Evolutionary conservation across 176 grass and related monocot genomes (phyloP), one percentile per base, ranked within the genome.

Genomic region (Juncus inflexus): DNA sequence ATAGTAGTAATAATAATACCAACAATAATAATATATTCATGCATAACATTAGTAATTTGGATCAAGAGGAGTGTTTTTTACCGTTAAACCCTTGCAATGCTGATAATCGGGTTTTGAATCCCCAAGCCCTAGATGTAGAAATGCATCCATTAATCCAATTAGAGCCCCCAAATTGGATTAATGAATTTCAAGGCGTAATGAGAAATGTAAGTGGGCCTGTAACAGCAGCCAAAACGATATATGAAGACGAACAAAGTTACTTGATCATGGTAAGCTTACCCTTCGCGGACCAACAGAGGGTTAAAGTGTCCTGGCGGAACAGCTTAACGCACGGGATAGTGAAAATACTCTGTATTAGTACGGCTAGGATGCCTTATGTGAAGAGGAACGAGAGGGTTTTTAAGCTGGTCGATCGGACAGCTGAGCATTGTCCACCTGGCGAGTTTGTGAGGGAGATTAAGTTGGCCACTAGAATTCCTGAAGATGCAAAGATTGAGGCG

Each of bases 261-360:
- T 59, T 99, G 9, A 83, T 99, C 66, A 82, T 84, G 75, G 78
- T 99, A 11, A 99, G 88, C 69, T 78, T 99, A 43, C 85, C 94
- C 3, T 92, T 92, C 73, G 88, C 84, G 37, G 88, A 92, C 79
- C 94, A 92, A 75, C 88, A 86, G 56, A 83, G 78, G 72, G 94
- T 99, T 50, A 99, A 99, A 40, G 88, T 99, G 64, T 92, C 94
- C 1, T 99, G 94, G 94, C 91, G 86, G 78, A 99, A 99, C 72
- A 84, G 9, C 19, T 64, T 82, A 15, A 89, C 86, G 57, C 85
- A 82, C 40, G 94, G 94, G 40, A 82, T 99, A 76, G 85, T 99
- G 12, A 99, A 99, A 70, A 86, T 99, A 37, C 57, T 86, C 14
- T 99, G 94, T 80, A 67, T 82, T 15, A 99, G 94, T 40, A 99